Base-by-base conservation (phyloP, 257 asterid genomes). In the Solanum piurae region DNA sequence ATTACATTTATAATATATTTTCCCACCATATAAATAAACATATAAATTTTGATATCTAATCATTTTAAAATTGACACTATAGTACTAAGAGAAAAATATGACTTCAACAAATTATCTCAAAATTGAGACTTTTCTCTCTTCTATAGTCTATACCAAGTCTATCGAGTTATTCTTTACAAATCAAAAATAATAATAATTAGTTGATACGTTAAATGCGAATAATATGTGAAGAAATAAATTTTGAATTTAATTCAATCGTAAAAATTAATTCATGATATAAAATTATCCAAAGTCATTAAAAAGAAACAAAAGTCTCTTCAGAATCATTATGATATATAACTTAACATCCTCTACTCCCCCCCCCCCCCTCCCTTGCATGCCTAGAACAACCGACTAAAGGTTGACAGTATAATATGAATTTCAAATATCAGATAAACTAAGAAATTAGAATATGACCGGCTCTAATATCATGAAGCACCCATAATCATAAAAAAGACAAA, bases 351-450 rank as follows among this genome's bases (percentile, higher is more conserved):
- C 7, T 2, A 12, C 20, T 6, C 6, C 20, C 20, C 16, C 3
- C 21, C 21, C 9, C 62, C 1, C 7, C 2, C 2, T 0, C 20
- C 6, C 7, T 2, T 0, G 62, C 62, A 18, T 55, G n/a, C n/a
- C n/a, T 55, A 55, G 3, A 55, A 18, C n/a, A 55, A 18, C 0
- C 4, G n/a, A 18, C 23, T 16, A 52, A 16, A 16, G 4, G 0
- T 46, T 46, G 55, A 46, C 2, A 46, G 12, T 46, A 46, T 46
- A 46, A 46, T 46, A 12, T 46, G 18, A 46, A 46, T 12, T 46
- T 46, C 55, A 12, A 46, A 46, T 12, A 46, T 46, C 6, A 46
- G 18, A 46, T 46, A 46, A 46, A 42, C 14, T 11, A 42, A 42
- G 49, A 42, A 42, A 42, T 42, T 42, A 42, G 5, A 12, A 12